These are phyloP conservation scores for Clarireedia paspali DNA, from an alignment of 2,329 filamentous ascomycete species.

Conservation along the genomic window DNA sequence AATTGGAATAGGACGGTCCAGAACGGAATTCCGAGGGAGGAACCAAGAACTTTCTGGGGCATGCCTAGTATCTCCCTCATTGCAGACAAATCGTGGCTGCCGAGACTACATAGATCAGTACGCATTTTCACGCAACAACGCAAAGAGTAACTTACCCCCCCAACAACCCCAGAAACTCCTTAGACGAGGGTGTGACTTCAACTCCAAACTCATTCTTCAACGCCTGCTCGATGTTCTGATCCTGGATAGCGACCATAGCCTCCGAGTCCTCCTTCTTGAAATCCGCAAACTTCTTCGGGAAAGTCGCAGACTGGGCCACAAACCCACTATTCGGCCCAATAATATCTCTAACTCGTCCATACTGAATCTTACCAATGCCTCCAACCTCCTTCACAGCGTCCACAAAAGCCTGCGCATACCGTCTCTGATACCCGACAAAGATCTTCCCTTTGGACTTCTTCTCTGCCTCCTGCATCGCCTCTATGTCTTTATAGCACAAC, in stretches of 20 bases:
- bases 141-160: not conserved
- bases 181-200: not conserved
- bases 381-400: slow-evolving; percentile 47
- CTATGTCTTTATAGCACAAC: slow-evolving; percentile 38
- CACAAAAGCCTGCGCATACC: slow-evolving; percentile 49
- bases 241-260: slow-evolving; percentile 47
- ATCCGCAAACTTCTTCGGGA: slow-evolving; percentile 37
- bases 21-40: slow-evolving; percentile 36
- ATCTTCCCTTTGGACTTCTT: slow-evolving; percentile 34
- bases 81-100: slow-evolving; percentile 45
- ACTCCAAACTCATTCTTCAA: slow-evolving; percentile 62
- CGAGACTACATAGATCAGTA: slow-evolving; percentile 35
- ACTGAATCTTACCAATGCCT: slow-evolving; percentile 43
- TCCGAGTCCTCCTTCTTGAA: slow-evolving; percentile 23
- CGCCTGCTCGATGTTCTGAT: slow-evolving; percentile 85
- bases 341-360: slow-evolving; percentile 43
- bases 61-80: slow-evolving; percentile 44
- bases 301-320: slow-evolving; percentile 41
- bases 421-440: slow-evolving; percentile 54
- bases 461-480: slow-evolving; percentile 43
- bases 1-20: slow-evolving; percentile 40
- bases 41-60: slow-evolving; percentile 38
- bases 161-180: slow-evolving; percentile 5
- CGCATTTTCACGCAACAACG: not conserved
- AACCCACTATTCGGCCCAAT: slow-evolving; percentile 46